These are phyloP conservation scores for Gaultheria prostrata DNA, from an alignment of 148 eudicot species.

Conservation along the genomic window DNA sequence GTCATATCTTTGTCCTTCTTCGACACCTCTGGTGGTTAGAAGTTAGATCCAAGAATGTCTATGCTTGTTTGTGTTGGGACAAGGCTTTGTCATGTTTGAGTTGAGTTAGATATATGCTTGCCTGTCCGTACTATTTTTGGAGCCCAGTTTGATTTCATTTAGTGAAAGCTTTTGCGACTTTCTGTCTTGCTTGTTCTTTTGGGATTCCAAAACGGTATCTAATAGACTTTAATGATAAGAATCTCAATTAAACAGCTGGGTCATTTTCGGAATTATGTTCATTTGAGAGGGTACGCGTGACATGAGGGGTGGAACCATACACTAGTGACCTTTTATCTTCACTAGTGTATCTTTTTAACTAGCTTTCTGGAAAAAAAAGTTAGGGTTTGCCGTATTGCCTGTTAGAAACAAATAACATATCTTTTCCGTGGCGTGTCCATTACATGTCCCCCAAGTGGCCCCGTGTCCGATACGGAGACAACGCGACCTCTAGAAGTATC, in stretches of 20 bases:
- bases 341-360: not conserved
- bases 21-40: not conserved
- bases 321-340: not conserved
- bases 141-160: not conserved
- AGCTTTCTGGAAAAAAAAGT: not conserved
- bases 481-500: too few species aligned
- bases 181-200: not conserved
- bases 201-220: not conserved
- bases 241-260: not conserved
- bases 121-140: not conserved
- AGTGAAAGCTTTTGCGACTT: not conserved
- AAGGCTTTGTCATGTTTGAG: not conserved
- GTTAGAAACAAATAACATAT: not conserved
- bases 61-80: not conserved
- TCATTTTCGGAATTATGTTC: not conserved
- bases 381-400: not conserved
- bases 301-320: not conserved
- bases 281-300: not conserved
- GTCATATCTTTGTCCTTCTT: not conserved
- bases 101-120: not conserved
- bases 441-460: too few species aligned
- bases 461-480: too few species aligned
- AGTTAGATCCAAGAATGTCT: not conserved
- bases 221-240: not conserved
- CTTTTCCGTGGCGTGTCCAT: not conserved